Conservation (phyloP, 306 rosid species). For the Argentina anserina region DNA sequence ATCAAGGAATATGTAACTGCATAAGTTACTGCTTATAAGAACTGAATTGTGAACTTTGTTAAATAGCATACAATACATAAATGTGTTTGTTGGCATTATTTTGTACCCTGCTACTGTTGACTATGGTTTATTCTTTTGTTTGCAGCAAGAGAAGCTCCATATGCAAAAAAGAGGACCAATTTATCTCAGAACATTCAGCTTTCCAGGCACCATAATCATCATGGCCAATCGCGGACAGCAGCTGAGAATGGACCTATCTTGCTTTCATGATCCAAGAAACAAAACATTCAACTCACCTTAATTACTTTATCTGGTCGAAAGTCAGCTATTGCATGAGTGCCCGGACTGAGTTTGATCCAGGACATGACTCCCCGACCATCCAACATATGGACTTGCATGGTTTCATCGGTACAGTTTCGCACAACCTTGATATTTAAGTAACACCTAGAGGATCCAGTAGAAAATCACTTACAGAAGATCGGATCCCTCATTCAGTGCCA, state of each 20-base stretch:
- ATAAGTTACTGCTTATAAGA: background rate
- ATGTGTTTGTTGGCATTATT: background rate
- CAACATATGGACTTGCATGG: background rate
- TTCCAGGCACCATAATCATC: conserved; percentile 63
- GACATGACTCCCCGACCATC: background rate
- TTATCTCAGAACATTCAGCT: conserved; percentile 84
- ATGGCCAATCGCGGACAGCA: conserved; percentile 61
- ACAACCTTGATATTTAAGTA: background rate
- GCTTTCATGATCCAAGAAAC: conserved; percentile 43
- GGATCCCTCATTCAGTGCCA: conserved; percentile 23
- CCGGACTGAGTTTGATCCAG: conserved; percentile 1
- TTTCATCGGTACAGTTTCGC: background rate
- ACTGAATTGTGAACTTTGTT: background rate
- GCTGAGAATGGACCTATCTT: conserved; percentile 82
- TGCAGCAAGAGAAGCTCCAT: conserved; percentile 95
- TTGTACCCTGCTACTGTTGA: conserved; percentile 2
- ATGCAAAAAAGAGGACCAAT: conserved; percentile 82
- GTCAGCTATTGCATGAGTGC: conserved; percentile 16
- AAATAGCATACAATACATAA: background rate
- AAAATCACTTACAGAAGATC: conserved; percentile 15
- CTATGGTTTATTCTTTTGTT: conserved; percentile 10
- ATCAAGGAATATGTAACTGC: background rate
- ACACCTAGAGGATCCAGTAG: conserved; percentile 8
- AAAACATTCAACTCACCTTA: background rate
- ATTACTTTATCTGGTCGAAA: conserved; percentile 12